Base-by-base conservation (phyloP, 306 rosid species). In the Glycyrrhiza uralensis region DNA sequence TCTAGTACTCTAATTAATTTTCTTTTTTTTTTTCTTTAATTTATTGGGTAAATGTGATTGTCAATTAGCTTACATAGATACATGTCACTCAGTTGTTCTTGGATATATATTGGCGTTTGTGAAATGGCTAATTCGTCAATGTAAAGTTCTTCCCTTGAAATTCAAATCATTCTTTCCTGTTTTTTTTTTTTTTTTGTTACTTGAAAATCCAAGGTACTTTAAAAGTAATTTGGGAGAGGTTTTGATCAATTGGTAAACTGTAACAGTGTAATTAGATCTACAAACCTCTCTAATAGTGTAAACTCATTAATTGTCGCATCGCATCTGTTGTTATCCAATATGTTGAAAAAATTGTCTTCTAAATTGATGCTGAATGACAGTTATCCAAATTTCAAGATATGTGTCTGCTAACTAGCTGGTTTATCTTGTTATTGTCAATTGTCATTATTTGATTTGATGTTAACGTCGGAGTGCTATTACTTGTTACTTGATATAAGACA, bases 301-400 rank as follows among this genome's bases (percentile, higher is more conserved):
- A 20, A 26, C 39, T 49, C 41, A 69, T 18, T 49, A 9, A 69
- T 20, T 39, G 63, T 28, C 0, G 5, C 52, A 59, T 28, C 0
- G 5, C 52, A 47, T 47, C 57, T 14, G 11, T 65, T 13, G 12
- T 26, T 32, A 10, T 35, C 14, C 33, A 22, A 14, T 52, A 10
- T 28, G 49, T 28, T 56, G 59, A 45, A 45, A 66, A 66, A 7
- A 20, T 41, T n/a, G 41, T 44, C 66, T 30, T 32, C 22, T 9
- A 55, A 62, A 57, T 4, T 52, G 39, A 26, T 39, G 56, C 3
- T 66, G 12, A 64, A 54, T 54, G 74, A 30, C 56, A 75, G 32
- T 55, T 54, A 42, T 28, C n/a, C n/a, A n/a, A n/a, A n/a, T n/a
- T n/a, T n/a, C 39, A 55, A 66, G 28, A 51, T 9, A 10, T n/a